Percentiles rank a stretch among this genome's conserved stretches.
Conservation (phyloP, 192 early-diverging fungal species). For the Entomortierella lignicola region DNA sequence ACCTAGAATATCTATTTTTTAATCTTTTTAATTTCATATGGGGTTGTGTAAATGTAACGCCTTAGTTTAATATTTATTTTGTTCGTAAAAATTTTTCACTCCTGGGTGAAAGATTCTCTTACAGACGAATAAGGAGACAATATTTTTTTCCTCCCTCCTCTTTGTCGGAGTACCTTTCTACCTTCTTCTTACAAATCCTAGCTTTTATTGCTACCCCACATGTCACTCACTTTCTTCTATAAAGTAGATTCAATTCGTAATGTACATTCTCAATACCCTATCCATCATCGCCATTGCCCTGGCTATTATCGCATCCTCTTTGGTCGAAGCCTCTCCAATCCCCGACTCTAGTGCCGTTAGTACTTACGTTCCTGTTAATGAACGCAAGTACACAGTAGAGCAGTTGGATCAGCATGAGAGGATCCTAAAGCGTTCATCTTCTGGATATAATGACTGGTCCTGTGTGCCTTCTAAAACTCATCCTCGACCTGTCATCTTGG, state of each 20-base stretch:
- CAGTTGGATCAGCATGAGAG: constrained; percentile 25
- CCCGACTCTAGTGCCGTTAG: constrained; percentile 8
- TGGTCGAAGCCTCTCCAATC: constrained; percentile 45
- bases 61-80: too few relatives aligned
- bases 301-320: constrained; percentile 12
- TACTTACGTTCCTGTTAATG: constrained; percentile 32
- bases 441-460: constrained; percentile 38
- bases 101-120: too few relatives aligned
- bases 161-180: constrained; percentile 26
- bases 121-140: too few relatives aligned
- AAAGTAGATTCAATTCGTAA: constrained; percentile 3
- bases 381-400: constrained; percentile 35
- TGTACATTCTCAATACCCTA: constrained; percentile 28
- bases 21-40: too few relatives aligned
- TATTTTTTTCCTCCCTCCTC: constrained; percentile 11
- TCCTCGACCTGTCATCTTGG: constrained; percentile 28
- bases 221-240: too few relatives aligned
- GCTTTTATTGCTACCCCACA: too few relatives aligned
- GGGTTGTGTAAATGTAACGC: too few relatives aligned
- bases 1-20: too few relatives aligned
- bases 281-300: constrained; percentile 25
- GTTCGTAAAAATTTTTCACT: too few relatives aligned
- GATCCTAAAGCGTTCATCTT: constrained; percentile 26
- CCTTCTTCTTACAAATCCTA: not conserved
- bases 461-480: constrained; percentile 33